A percentile compares a stretch with the other conserved stretches of the same genome.
phyloP scores from a whole-genome alignment of 352 stramenopile genomes.

The Albugo laibachii region DNA sequence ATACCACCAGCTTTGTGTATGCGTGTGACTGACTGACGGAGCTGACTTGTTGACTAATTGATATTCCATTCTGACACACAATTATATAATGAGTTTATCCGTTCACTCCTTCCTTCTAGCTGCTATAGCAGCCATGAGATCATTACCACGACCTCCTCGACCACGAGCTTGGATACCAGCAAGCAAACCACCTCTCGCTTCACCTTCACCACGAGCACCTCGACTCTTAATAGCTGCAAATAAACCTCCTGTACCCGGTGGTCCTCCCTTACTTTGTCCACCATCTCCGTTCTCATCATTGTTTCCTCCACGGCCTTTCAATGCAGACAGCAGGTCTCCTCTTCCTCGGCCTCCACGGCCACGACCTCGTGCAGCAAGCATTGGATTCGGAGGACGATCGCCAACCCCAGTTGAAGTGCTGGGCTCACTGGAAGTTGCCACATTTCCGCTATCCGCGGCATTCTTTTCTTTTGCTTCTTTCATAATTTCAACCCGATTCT shows the following conservation, averaged over 20 bases:
- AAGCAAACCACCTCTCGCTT: constrained; percentile 22
- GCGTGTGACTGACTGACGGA: no score
- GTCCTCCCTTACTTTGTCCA: constrained; percentile 10
- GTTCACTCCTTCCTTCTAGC: constrained; percentile 33
- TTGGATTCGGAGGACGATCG: constrained; percentile 21
- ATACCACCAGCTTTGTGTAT: no score
- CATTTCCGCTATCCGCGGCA: constrained; percentile 19
- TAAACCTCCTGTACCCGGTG: constrained; percentile 14
- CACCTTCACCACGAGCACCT: constrained; percentile 20
- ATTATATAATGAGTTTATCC: no score
- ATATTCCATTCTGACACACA: no score
- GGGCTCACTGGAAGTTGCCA: constrained; percentile 3
- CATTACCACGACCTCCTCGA: constrained; percentile 11
- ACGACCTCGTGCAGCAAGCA: constrained; percentile 17
- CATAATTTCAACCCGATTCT: constrained; percentile 48
- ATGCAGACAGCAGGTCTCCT: background rate
- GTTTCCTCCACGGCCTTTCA: background rate
- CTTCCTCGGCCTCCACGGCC: constrained; percentile 3
- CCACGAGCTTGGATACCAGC: constrained; percentile 33
- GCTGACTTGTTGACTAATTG: no score
- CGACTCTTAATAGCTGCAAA: constrained; percentile 32
- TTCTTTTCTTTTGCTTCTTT: constrained; percentile 80
- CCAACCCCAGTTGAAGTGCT: constrained; percentile 11
- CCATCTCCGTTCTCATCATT: constrained; percentile 5
- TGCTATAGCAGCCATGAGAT: constrained; percentile 35